Evolutionary conservation across 2,329 filamentous ascomycete species (phyloP), one percentile per base, ranked within the genome.

Genomic region (Sporothrix curviconia): DNA sequence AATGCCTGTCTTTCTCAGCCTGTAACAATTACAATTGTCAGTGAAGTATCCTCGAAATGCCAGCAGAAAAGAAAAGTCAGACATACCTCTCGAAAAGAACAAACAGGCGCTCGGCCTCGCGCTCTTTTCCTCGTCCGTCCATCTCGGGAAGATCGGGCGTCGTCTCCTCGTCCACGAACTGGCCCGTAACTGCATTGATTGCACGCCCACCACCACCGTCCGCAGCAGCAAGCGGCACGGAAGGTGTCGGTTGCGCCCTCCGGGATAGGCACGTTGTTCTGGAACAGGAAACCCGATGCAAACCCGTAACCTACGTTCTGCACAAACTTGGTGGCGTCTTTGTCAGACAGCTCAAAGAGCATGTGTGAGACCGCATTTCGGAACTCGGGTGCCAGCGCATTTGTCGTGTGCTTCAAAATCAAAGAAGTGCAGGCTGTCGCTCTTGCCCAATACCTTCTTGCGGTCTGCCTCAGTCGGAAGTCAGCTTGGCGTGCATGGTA

Each of bases 271-370:
- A 97, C 84, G 56, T 94, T 89, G 61, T 92, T 88, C 61, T 88
- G 86, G 73, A 92, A 86, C 15, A 99, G 75, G 68, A 94, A 96
- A 0, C 94, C 94, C 0, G 91, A 89, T 0, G 94, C 94, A 67
- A 89, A 96, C 0, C 94, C 94, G 68, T 96, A 99, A 0, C 94
- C 94, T 12, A 99, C 89, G 64, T 96, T 96, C 53, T 89, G 80
- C 0, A 97, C 88, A 66, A 96, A 94, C 30, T 79, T 87, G 15
- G 80, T 81, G 0, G 92, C 82, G 65, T 96, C 85, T 64, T 85
- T 88, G 62, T 86, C 87, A 0, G 91, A 96, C 28, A 97, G 78
- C 62, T 95, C 88, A 68, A 95, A 99, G 60, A 96, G 81, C 24
- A 99, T 77, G 30, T 86, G 79, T 0, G 88, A 89, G 54, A 95